Percentiles rank a stretch among this genome's conserved stretches.
phyloP scores from a whole-genome alignment of 306 rosid genomes.

The Geum urbanum region DNA sequence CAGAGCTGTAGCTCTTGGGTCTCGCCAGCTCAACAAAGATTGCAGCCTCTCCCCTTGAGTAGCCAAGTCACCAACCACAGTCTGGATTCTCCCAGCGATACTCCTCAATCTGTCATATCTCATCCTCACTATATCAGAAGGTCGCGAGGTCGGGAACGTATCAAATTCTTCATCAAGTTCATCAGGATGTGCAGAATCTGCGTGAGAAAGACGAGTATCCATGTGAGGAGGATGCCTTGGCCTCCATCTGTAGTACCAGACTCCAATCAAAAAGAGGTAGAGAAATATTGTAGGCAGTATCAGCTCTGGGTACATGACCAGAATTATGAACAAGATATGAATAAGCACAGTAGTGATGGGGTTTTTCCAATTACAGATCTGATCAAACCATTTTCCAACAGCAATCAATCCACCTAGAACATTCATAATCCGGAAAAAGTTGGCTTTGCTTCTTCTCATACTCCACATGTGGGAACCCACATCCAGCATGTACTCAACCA shows the following conservation, averaged over 20 bases:
- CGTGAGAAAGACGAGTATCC: slow-evolving; percentile 95
- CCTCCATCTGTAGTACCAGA: slow-evolving; percentile 98
- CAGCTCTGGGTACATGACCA: slow-evolving; percentile 96
- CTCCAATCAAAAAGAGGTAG: slow-evolving; percentile 92
- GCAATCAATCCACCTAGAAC: slow-evolving; percentile 91
- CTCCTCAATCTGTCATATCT: slow-evolving; percentile 88
- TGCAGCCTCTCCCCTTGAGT: slow-evolving; percentile 98
- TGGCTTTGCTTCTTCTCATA: slow-evolving; percentile 96
- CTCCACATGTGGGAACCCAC: slow-evolving; percentile 98
- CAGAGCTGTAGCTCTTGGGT: slow-evolving; percentile 88
- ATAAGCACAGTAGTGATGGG: slow-evolving; percentile 91
- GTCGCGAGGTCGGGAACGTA: slow-evolving; percentile 78
- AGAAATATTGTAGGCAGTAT: slow-evolving; percentile 92
- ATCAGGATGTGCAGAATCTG: slow-evolving; percentile 83
- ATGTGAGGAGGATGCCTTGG: slow-evolving; percentile 99
- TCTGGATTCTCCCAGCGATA: slow-evolving; percentile 91
- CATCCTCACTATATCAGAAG: slow-evolving; percentile 81
- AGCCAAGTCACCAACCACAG: slow-evolving; percentile 92
- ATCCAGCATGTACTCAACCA: slow-evolving; percentile 93
- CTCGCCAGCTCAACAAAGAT: slow-evolving; percentile 96
- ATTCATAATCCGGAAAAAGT: slow-evolving; percentile 85
- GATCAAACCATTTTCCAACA: slow-evolving; percentile 97
- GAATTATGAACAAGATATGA: slow-evolving; percentile 75
- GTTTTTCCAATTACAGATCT: slow-evolving; percentile 91
- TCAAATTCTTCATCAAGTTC: slow-evolving; percentile 94